Base-by-base conservation (phyloP, 2,329 filamentous ascomycete genomes). In the Fusarium sp. region DNA sequence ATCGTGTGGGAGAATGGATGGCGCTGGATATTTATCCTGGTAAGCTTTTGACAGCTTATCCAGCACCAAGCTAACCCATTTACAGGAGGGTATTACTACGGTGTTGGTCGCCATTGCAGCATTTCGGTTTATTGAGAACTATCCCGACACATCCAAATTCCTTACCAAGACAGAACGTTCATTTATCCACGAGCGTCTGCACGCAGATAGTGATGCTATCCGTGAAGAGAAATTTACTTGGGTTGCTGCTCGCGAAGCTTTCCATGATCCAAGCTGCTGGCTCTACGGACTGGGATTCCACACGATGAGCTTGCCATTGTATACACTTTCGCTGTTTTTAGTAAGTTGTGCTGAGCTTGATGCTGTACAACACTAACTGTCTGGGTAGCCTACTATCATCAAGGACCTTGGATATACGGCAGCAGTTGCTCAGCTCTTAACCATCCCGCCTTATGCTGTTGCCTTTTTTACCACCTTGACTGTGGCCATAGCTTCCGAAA, bases 261-360 rank as follows among this genome's bases (percentile, higher is more conserved):
- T 92, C 40, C 86, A 83, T 15, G 90, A 94, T 70, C 86, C 87
- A 2, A 92, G 90, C 74, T 89, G 89, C 72, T 92, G 88, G 89
- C 82, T 94, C 0, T 94, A 94, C 68, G 89, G 90, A 0, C 76
- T 92, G 0, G 86, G 85, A 0, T 93, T 92, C 71, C 91, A 93
- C 75, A 92, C 90, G 7, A 88, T 93, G 83, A 91, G 88, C 58
- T 77, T 94, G 13, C 86, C 86, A 0, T 78, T 88, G 0, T 88
- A 88, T 61, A 87, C 85, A 0, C 77, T 86, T 7, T 83, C 88
- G 0, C 76, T 88, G 4, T 88, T 88, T 57, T 59, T 88, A 78
- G 78, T 86, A 72, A 58, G 82, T 69, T 28, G 72, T 3, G 0
- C 10, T 4, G 1, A 16, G 5, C 3, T 20, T 1, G 1, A 4